Base-by-base conservation (phyloP, 495 filamentous ascomycete genomes). In the Xanthoparmelia taractica region DNA sequence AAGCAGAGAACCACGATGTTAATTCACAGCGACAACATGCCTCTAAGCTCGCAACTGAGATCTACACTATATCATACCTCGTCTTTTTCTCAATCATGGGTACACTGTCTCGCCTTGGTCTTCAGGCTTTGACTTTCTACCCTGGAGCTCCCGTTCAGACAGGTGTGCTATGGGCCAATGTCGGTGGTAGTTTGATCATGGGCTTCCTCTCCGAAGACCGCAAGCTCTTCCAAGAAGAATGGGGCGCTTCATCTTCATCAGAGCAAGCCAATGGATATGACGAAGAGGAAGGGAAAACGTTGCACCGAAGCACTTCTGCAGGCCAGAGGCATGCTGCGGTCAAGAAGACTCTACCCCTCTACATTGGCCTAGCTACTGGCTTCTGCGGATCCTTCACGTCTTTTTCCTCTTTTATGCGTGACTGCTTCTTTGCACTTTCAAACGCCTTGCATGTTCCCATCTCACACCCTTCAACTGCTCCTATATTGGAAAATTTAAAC, bases 361-460 rank as follows among this genome's bases (percentile, higher is more conserved):
- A 94, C 71, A 89, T 97, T 61, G 94, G 94, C 25, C 84, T 98
- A 1, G 85, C 93, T 0, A 95, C 90, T 4, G 94, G 94, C 17
- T 97, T 96, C 76, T 97, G 94, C 73, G 94, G 94, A 60, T 91
- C 85, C 68, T 87, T 94, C 59, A 97, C 94, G 5, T 91, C 87
- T 43, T 97, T 97, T 75, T 96, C 92, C 0, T 85, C 89, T 17
- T 96, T 96, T 71, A 87, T 92, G 47, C 84, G 92, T 6, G 93
- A 95, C 69, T 74, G 80, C 56, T 96, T 96, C 73, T 79, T 96
- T n/a, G 86, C 90, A 0, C 72, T 97, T 17, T 86, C 89, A 10
- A 96, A 96, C 70, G 81, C 85, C 59, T 75, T 91, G 15, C 79
- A 84, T 0, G 76, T 80, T 68, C 81, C 82, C 5, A 61, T 69